These are phyloP conservation scores for Macroventuria anomochaeta DNA, from an alignment of 2,329 filamentous ascomycete genomes.

Conservation along the genomic window DNA sequence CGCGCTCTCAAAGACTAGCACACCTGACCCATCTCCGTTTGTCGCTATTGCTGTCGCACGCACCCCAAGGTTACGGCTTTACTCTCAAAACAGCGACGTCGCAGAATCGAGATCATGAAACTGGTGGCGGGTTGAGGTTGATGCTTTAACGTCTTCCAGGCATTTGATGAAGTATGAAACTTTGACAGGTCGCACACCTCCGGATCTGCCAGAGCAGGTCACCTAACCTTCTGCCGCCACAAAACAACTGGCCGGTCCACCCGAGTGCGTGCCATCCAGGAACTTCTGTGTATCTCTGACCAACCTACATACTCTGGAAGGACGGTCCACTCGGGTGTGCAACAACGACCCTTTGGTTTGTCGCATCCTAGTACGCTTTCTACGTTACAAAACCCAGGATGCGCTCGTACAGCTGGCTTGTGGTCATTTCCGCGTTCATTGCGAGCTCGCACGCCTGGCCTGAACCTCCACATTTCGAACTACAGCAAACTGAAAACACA, in stretches of 20 bases:
- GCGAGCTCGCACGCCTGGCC: slow-evolving; percentile 4
- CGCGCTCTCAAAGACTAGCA: not conserved
- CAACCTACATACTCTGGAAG: not conserved
- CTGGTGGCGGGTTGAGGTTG: slow-evolving; percentile 1
- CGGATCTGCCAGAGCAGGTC: slow-evolving; percentile 2
- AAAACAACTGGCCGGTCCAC: not conserved
- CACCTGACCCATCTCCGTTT: too few relatives aligned
- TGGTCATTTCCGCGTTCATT: not conserved
- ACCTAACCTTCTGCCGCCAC: not conserved
- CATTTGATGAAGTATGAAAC: slow-evolving; percentile 15
- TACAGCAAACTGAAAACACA: slow-evolving; percentile 2
- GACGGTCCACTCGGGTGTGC: too few relatives aligned
- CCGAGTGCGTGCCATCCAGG: not conserved
- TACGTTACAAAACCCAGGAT: not conserved
- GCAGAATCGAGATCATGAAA: slow-evolving; percentile 16
- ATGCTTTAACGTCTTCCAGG: too few relatives aligned
- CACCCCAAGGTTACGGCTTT: slow-evolving; percentile 5
- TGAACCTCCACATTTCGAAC: slow-evolving; percentile 11
- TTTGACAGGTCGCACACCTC: slow-evolving; percentile 11
- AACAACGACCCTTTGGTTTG: too few relatives aligned
- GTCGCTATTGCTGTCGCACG: not conserved
- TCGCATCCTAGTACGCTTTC: too few relatives aligned
- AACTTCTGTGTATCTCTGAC: too few relatives aligned
- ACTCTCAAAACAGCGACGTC: slow-evolving; percentile 6
- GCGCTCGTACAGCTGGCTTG: slow-evolving; percentile 3